A percentile compares a stretch with the other conserved stretches of the same genome.
These are phyloP conservation scores for Vachellia pachyceras DNA, from an alignment of 306 rosid species.

Conservation along the genomic window DNA sequence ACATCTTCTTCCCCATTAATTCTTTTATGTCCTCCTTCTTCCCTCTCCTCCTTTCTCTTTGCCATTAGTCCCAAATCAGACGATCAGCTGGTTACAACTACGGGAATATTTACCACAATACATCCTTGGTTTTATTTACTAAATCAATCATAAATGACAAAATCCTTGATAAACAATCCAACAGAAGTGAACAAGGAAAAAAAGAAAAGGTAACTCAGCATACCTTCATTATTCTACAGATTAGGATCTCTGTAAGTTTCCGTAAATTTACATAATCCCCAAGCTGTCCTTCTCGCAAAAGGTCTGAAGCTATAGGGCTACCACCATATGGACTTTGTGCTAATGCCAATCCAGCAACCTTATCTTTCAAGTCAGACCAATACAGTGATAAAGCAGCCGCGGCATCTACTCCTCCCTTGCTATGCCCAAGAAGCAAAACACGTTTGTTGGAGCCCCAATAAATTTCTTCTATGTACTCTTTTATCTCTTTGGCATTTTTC, in stretches of 20 bases:
- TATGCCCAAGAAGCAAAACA: slow-evolving; percentile 95
- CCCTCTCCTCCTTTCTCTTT: not conserved
- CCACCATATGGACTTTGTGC: slow-evolving; percentile 99
- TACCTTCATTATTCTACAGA: slow-evolving; percentile 92
- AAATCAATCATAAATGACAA: not conserved
- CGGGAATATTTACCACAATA: too few species aligned
- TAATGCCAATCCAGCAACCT: slow-evolving; percentile 91
- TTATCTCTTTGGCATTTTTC: slow-evolving; percentile 93
- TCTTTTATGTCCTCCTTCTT: not conserved
- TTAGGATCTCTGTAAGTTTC: slow-evolving; percentile 85
- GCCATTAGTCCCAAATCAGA: not conserved
- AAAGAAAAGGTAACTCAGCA: slow-evolving; percentile 1
- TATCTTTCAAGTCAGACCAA: slow-evolving; percentile 96
- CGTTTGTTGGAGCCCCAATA: slow-evolving; percentile 94
- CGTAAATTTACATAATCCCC: slow-evolving; percentile 95
- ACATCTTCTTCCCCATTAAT: not conserved
- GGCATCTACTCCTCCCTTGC: slow-evolving; percentile 99
- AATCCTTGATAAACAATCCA: not conserved
- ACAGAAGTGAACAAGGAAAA: not conserved
- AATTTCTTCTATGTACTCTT: slow-evolving; percentile 92
- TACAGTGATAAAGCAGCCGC: slow-evolving; percentile 97
- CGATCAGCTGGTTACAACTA: not conserved
- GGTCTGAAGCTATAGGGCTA: slow-evolving; percentile 95
- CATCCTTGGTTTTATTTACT: not conserved
- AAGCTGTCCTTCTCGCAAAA: slow-evolving; percentile 95